A percentile compares a stretch with the other conserved stretches of the same genome.
Conservation (phyloP, 345 rosid species). For the Hevea brasiliensis region DNA sequence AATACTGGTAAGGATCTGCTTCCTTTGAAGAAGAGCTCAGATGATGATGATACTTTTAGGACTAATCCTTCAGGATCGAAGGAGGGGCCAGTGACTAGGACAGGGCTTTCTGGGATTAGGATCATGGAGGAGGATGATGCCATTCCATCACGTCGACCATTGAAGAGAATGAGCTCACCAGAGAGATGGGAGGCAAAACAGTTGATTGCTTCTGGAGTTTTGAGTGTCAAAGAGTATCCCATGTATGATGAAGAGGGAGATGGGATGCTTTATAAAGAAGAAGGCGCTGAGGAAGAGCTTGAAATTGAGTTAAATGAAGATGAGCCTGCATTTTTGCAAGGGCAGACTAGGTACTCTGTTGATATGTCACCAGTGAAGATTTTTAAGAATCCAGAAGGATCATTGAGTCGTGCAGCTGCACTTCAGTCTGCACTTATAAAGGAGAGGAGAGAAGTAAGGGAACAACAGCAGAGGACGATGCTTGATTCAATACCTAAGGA, state of each 20-base stretch:
- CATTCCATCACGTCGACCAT: slow-evolving; percentile 25
- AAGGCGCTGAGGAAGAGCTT: slow-evolving; percentile 94
- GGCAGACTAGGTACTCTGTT: slow-evolving; percentile 52
- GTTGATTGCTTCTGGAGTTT: slow-evolving; percentile 85
- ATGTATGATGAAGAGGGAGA: slow-evolving; percentile 87
- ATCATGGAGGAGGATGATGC: slow-evolving; percentile 66
- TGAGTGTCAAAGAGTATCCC: slow-evolving; percentile 62
- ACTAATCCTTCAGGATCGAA: slow-evolving; percentile 34
- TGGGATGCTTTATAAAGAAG: slow-evolving; percentile 38
- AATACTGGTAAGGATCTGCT: slow-evolving; percentile 72
- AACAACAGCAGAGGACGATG: slow-evolving; percentile 94
- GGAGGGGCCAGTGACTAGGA: slow-evolving; percentile 58
- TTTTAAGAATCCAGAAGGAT: slow-evolving; percentile 93
- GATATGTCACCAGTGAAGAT: slow-evolving; percentile 96
- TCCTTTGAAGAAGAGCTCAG: slow-evolving; percentile 58
- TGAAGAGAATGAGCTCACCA: slow-evolving; percentile 82
- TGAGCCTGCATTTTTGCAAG: slow-evolving; percentile 86
- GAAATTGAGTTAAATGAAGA: slow-evolving; percentile 94
- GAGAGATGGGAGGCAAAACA: slow-evolving; percentile 98
- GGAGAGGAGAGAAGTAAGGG: slow-evolving; percentile 85
- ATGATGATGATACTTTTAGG: slow-evolving; percentile 49
- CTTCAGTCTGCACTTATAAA: slow-evolving; percentile 92
- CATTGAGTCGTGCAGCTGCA: slow-evolving; percentile 93
- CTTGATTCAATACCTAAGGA: slow-evolving; percentile 96
- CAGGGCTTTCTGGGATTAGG: slow-evolving; percentile 74